phyloP scores from a whole-genome alignment of 2,329 filamentous ascomycete species.

The Ophiostoma tasmaniense region DNA sequence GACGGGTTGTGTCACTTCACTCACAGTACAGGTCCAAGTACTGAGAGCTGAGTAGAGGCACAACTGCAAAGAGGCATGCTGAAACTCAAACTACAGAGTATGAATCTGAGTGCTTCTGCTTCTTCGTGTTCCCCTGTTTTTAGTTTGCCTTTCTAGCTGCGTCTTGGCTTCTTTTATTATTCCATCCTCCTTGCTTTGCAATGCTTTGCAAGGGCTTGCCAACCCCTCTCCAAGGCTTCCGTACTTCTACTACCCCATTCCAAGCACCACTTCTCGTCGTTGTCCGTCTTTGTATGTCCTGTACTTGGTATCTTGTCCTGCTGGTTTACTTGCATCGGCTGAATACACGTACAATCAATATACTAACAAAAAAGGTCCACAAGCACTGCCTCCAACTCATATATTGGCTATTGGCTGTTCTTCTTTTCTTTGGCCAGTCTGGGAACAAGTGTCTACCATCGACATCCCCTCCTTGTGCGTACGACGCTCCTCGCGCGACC shows the following conservation, averaged over 20 bases:
- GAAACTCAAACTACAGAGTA: background rate
- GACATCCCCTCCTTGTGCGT: conserved; percentile 9
- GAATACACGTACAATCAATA: background rate
- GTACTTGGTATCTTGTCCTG: no score
- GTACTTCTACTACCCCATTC: background rate
- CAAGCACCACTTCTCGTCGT: background rate
- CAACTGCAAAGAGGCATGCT: background rate
- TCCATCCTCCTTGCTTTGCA: conserved; percentile 2
- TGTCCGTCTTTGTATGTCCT: background rate
- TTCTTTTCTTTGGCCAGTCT: background rate
- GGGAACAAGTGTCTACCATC: background rate
- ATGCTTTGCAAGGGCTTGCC: no score
- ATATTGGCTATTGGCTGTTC: background rate
- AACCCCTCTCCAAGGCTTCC: background rate
- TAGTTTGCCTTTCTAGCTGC: background rate
- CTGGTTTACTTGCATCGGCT: background rate
- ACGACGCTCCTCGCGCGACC: conserved; percentile 9
- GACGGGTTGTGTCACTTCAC: no score
- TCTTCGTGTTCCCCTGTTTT: background rate
- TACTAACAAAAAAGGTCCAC: background rate
- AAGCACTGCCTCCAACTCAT: background rate
- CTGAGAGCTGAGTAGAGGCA: no score
- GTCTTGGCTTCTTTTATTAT: background rate
- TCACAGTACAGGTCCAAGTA: no score
- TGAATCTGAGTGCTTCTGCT: background rate